Percentiles rank a stretch among this genome's conserved stretches.
phyloP scores from a whole-genome alignment of 148 eudicot genomes.

The Vaccinium darrowii region DNA sequence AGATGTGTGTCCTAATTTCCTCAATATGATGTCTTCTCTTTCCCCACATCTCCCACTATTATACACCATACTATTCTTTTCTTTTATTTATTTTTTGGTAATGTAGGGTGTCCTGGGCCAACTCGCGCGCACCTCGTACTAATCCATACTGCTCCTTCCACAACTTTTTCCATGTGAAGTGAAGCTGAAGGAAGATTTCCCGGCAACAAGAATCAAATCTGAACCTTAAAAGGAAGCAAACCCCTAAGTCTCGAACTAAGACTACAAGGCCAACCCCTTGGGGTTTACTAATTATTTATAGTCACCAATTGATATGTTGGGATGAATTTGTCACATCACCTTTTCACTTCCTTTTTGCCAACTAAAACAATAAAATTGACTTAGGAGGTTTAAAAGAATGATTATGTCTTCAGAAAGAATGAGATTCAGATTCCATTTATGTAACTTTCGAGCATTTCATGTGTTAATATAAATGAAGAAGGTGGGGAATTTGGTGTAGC shows the following conservation, averaged over 20 bases:
- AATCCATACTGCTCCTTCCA: too few species aligned
- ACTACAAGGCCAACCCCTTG: too few species aligned
- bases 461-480: neutral
- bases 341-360: neutral
- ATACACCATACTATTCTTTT: neutral
- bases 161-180: too few species aligned
- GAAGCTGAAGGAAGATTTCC: too few species aligned
- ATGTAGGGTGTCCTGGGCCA: too few species aligned
- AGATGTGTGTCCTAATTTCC: conserved; percentile 29
- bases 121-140: too few species aligned
- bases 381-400: neutral
- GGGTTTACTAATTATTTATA: neutral
- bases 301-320: neutral
- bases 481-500: conserved; percentile 7
- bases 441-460: neutral
- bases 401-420: neutral
- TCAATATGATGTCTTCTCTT: conserved; percentile 30
- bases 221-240: too few species aligned
- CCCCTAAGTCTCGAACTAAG: too few species aligned
- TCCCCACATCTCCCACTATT: conserved; percentile 21
- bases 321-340: neutral
- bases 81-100: too few species aligned
- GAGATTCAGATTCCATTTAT: neutral
- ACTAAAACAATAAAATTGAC: neutral
- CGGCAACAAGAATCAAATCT: too few species aligned